Base-by-base conservation (phyloP, 257 asterid genomes). In the Linaria vulgaris region DNA sequence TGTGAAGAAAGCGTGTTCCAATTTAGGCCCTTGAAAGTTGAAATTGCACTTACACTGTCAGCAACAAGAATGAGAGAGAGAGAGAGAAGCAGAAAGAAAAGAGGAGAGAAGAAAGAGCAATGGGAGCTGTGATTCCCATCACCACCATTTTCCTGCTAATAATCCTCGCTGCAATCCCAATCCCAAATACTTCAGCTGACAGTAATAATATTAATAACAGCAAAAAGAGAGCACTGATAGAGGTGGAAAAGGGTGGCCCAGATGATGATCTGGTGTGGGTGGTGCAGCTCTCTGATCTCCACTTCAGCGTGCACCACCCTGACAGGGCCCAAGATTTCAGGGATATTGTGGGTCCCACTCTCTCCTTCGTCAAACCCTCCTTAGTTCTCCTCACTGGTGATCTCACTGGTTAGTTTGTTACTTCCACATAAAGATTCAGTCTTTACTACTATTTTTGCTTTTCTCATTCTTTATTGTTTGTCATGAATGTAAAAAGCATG, bases 281-380 rank as follows among this genome's bases (percentile, higher is more conserved):
- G 71, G 99, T 90, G 74, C 97, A 94, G 86, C 87, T 94, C 12
- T 87, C 99, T 64, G 99, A 90, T 87, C 96, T 94, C 59, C 97
- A 90, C 76, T 94, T 94, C 85, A 94, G 97, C 75, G 90, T 83
- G 53, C 95, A 94, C 75, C 86, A 84, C 51, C 97, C 97, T 3
- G 79, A 84, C 12, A 81, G 99, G 47, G 99, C 96, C 19, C 77
- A 53, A 37, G 86, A 79, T 68, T 87, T 94, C 86, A 69, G 34
- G 59, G 56, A 80, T 5, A 67, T 84, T 47, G 78, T 84, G 46
- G 99, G 92, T 0, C 88, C 90, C 54, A 51, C 88, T 39, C 97
- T 94, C 70, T 64, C 92, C 57, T 81, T 85, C 83, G 69, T 94
- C 83, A 90, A 82, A 22, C 97, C 97, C 74, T 81, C 94, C 30